Base-by-base conservation (phyloP, 495 filamentous ascomycete genomes). In the Lepraria neglecta region DNA sequence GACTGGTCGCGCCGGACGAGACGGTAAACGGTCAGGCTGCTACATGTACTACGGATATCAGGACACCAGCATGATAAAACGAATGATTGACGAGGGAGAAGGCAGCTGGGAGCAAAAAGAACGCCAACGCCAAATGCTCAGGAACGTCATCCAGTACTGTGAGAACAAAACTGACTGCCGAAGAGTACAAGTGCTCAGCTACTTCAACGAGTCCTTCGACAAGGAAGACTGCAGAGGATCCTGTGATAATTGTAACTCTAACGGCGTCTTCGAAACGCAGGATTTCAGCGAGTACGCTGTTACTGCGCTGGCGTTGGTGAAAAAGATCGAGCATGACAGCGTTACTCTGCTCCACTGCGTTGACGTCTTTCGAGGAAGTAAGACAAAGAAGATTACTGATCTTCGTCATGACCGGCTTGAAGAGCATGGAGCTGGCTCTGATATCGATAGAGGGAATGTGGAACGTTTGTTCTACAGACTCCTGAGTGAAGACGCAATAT, bases 1-100 rank as follows among this genome's bases (percentile, higher is more conserved):
- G 68, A 98, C 92, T 12, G 94, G 94, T 0, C 88, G 94, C 50
- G 94, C 94, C 24, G 94, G 94, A 10, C 83, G 94, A 66, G 94
- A 99, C 73, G 92, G 91, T 11, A 84, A 89, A 64, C 78, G 79
- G 11, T 96, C 92, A 14, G 85, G 87, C 42, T 99, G 94, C 73
- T 95, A 90, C 66, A 78, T 99, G 38, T 97, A 86, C 70, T 99
- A 91, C 64, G 76, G 78, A 46, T 96, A 91, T 72, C 77, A 73
- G 21, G 94, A 99, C 62, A 80, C 80, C 42, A 83, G 68, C 61
- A 76, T 67, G 61, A 72, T 80, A 62, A 87, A 74, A 68, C 81
- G 76, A 24, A 89, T 99, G 86, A 96, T 97, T 57, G 77, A 88
- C 17, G 78, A 86, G 3, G 82, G 87, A 3, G 89, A 96, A 24